Percentiles rank a stretch among this genome's conserved stretches.
phyloP scores from a whole-genome alignment of 2,329 filamentous ascomycete species.

The Colletotrichum paranaense region DNA sequence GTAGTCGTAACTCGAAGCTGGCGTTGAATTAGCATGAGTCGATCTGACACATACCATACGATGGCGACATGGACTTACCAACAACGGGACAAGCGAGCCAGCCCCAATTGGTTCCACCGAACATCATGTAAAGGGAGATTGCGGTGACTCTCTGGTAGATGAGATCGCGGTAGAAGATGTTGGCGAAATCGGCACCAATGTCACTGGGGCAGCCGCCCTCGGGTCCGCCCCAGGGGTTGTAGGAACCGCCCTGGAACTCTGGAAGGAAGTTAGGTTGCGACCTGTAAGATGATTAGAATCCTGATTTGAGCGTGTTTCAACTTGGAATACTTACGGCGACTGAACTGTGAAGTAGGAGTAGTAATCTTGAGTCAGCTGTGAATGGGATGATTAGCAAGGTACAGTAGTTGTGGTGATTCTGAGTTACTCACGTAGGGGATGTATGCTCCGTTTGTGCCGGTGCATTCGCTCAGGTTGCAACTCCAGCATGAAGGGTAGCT shows the following conservation, averaged over 20 bases:
- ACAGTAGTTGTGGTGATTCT: no score
- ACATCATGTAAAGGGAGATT: constrained; percentile 73
- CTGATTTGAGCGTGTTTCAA: neutral
- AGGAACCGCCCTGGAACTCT: constrained; percentile 70
- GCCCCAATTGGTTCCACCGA: constrained; percentile 74
- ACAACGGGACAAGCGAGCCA: constrained; percentile 67
- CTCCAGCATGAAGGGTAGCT: constrained; percentile 70
- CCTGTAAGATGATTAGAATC: constrained; percentile 21
- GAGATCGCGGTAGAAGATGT: constrained; percentile 72
- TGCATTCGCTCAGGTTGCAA: constrained; percentile 71
- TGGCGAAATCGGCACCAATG: constrained; percentile 69
- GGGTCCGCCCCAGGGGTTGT: constrained; percentile 72
- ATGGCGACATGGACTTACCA: constrained; percentile 1
- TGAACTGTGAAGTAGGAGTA: constrained; percentile 43
- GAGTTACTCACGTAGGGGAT: constrained; percentile 59
- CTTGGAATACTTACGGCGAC: constrained; percentile 41
- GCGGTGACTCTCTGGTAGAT: constrained; percentile 69
- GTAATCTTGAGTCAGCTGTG: constrained; percentile 31
- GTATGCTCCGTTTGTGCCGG: constrained; percentile 68
- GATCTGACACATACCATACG: no score
- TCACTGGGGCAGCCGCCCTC: constrained; percentile 64
- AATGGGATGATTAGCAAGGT: neutral
- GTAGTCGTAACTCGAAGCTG: constrained; percentile 71
- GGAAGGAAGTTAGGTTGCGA: constrained; percentile 66
- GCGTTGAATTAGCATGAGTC: neutral